Evolutionary conservation across 345 rosid species (phyloP).

Genomic region (Camelina laxa): DNA sequence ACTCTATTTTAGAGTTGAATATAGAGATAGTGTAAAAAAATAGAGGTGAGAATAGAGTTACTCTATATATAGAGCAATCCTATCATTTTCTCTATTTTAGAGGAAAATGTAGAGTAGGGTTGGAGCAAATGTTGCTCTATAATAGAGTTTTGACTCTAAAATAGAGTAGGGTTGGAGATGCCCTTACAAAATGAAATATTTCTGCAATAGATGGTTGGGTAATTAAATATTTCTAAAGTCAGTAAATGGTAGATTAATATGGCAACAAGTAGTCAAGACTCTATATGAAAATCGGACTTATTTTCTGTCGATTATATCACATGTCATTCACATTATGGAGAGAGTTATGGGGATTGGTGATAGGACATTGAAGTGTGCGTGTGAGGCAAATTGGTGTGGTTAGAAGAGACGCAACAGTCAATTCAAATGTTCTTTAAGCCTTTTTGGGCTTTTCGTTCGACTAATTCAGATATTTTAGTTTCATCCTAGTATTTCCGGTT

Average conservation of each 20-base stretch:
- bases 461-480: constrained; percentile 4
- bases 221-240: not conserved
- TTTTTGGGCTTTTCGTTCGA: constrained; percentile 10
- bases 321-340: not conserved
- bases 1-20: too few species aligned
- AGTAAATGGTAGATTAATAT: not conserved
- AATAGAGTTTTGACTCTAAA: too few species aligned
- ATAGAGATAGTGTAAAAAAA: too few species aligned
- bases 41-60: too few species aligned
- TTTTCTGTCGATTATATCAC: not conserved
- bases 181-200: not conserved
- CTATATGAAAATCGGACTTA: not conserved
- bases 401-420: constrained; percentile 16
- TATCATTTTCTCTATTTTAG: too few species aligned
- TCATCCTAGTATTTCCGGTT: constrained; percentile 1
- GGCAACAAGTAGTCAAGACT: not conserved
- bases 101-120: too few species aligned
- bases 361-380: constrained; percentile 7
- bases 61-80: too few species aligned
- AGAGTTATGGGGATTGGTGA: not conserved
- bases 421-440: constrained; percentile 22
- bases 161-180: too few species aligned
- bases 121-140: too few species aligned
- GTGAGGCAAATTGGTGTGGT: not conserved
- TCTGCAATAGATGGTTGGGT: constrained; percentile 3